Evolutionary conservation across 306 rosid genomes (phyloP), one percentile per base, ranked within the genome.

Genomic region (Lathyrus tuberosus): DNA sequence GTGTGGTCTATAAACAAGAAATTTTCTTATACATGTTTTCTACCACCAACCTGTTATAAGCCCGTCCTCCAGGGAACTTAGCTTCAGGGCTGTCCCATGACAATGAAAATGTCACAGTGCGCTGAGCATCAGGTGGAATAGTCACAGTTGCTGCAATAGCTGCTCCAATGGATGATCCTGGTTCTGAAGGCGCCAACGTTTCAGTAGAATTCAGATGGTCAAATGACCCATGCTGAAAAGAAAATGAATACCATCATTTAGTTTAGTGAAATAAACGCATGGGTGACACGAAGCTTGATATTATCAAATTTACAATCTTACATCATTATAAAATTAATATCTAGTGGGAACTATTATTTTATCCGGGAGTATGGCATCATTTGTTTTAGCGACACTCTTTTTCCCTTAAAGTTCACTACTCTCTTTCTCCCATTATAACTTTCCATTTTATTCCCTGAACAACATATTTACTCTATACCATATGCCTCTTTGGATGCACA

Each of bases 71-170:
- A 7, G 56, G 47, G 78, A 93, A 91, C 74, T 79, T 86, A 60
- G 82, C 83, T 85, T 90, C 97, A 58, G 98, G 98, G 79, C 91
- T 86, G 79, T 85, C 96, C 98, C 98, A 93, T 65, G 97, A 89
- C 86, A 93, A 70, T 37, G 98, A 90, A 81, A 93, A 93, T 72
- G 97, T 93, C 71, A 86, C 94, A 13, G 69, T 78, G 11, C 96
- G 88, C 22, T 84, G 83, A 42, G 82, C 83, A 68, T 62, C 65
- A 10, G 96, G 41, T 67, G 96, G 96, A 79, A 93, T 48, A 42
- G 84, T 83, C 81, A 90, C 62, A 60, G 98, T 86, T 24, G 98
- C 97, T 67, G 98, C 87, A 79, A 93, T 74, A 69, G 98, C 98
- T 68, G 98, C 98, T 73, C 97, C 98, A 53, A 90, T 86, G 70